Conservation (phyloP, 345 rosid genomes). For the Acer saccharum region DNA sequence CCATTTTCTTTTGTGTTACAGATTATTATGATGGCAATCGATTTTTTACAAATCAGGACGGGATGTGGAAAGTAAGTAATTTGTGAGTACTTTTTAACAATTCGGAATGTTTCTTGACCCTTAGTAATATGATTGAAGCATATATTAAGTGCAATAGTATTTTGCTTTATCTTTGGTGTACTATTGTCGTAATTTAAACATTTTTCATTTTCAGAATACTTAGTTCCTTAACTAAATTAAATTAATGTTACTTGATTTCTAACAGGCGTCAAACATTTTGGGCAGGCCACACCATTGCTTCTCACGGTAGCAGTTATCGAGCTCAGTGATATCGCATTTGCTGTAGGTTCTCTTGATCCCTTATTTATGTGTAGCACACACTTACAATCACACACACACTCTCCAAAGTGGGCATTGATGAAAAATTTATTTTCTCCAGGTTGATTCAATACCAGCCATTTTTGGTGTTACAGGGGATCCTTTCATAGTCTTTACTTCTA, state of each 20-base stretch:
- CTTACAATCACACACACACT: neutral
- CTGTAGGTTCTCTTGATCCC: slow-evolving; percentile 58
- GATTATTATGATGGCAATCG: slow-evolving; percentile 77
- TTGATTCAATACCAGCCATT: slow-evolving; percentile 97
- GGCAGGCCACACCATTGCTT: slow-evolving; percentile 97
- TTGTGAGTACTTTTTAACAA: slow-evolving; percentile 14
- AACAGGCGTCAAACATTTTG: slow-evolving; percentile 75
- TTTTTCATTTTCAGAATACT: slow-evolving; percentile 14
- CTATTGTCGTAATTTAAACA: neutral
- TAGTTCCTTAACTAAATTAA: slow-evolving; percentile 20
- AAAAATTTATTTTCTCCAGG: slow-evolving; percentile 47
- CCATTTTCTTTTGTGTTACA: slow-evolving; percentile 33
- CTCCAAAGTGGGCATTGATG: slow-evolving; percentile 15
- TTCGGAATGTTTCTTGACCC: slow-evolving; percentile 14
- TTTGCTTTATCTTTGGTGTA: neutral
- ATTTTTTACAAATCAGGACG: slow-evolving; percentile 66
- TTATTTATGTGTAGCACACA: slow-evolving; percentile 21
- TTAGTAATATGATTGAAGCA: slow-evolving; percentile 2
- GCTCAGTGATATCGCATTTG: slow-evolving; percentile 97
- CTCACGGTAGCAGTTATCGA: slow-evolving; percentile 94
- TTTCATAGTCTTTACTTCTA: slow-evolving; percentile 84
- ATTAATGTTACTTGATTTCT: slow-evolving; percentile 49
- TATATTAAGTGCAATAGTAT: slow-evolving; percentile 4
- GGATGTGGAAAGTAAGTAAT: slow-evolving; percentile 79
- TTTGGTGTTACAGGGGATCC: slow-evolving; percentile 97